Evolutionary conservation across 2,329 filamentous ascomycete species (phyloP), one percentile per base, ranked within the genome.

Genomic region (Fusarium sp.): DNA sequence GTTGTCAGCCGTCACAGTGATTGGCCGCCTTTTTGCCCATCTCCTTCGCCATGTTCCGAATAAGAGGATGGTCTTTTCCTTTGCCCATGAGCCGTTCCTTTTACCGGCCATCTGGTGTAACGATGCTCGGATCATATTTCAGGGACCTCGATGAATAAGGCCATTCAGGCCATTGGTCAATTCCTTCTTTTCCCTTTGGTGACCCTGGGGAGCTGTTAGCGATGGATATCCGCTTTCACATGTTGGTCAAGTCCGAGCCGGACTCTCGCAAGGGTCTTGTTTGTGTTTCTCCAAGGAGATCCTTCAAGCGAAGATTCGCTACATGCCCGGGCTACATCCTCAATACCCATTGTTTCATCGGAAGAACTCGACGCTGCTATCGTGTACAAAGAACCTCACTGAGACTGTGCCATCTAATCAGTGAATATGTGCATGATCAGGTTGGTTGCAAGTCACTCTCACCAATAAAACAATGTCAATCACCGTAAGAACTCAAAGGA

Each of bases 131-230:
- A 67, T 65, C 68, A 64, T 69, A 69, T 67, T 67, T 62, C 64
- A 66, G 65, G 67, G 62, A 69, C 68, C 56, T 71, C 49, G 70
- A 75, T 75, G 73, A 74, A 75, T 75, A 75, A 75, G 73, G 31
- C 64, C 69, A 71, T 56, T 4, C 42, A 62, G 55, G 49, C 40
- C 56, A 73, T 75, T 75, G 73, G 72, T 64, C 65, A 73, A 74
- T 74, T 56, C 38, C 42, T 36, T 40, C 6, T 11, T 20, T 50
- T 9, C 59, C 49, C 42, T 67, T 59, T 56, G 46, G 55, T 9
- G 7, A 42, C 18, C 42, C 46, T 46, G 31, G 31, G 53, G 50
- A 57, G 53, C n/a, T 29, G 42, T 65, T 49, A 27, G 56, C 18
- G 13, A 42, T 13, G 31, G 44, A 16, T 13, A 61, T 64, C 42